Percentiles rank a stretch among this genome's conserved stretches.
These are phyloP conservation scores for Boeremia exigua DNA, from an alignment of 2,329 filamentous ascomycete species.

Conservation along the genomic window DNA sequence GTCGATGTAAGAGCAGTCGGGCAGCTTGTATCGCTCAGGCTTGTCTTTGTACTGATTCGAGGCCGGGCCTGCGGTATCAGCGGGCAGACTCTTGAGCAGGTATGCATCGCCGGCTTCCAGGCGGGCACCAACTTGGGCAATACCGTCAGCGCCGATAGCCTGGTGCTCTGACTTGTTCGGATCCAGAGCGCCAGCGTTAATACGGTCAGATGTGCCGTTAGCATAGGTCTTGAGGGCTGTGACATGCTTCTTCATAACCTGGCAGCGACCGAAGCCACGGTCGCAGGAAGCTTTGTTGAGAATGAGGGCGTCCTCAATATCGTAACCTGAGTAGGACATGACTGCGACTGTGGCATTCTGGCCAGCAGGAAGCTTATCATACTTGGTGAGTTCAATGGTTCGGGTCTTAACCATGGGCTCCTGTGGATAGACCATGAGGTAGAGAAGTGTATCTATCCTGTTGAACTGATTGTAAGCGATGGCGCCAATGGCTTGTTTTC, in stretches of 20 bases:
- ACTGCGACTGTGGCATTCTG: constrained; percentile 98
- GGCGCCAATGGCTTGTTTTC: constrained; percentile 98
- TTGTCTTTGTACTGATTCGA: constrained; percentile 70
- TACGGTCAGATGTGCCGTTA: constrained; percentile 70
- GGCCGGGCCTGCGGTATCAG: constrained; percentile 76
- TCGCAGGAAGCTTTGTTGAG: constrained; percentile 96
- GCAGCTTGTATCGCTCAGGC: constrained; percentile 78
- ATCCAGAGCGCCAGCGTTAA: constrained; percentile 51
- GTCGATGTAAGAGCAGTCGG: constrained; percentile 88
- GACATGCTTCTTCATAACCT: constrained; percentile 95
- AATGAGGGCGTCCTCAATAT: constrained; percentile 98
- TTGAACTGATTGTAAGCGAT: constrained; percentile 99
- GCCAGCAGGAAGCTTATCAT: constrained; percentile 94
- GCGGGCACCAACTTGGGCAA: constrained; percentile 84
- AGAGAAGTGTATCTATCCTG: constrained; percentile 93
- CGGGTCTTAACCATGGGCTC: constrained; percentile 97
- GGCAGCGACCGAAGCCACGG: constrained; percentile 92
- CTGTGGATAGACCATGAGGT: constrained; percentile 97
- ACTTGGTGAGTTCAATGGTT: constrained; percentile 95
- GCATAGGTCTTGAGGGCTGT: constrained; percentile 87
- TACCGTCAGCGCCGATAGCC: constrained; percentile 82
- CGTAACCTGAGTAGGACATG: constrained; percentile 99
- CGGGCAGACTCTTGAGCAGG: constrained; percentile 86
- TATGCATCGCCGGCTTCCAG: constrained; percentile 82
- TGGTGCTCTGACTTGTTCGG: constrained; percentile 65